Evolutionary conservation across 169 alveolate genomes (phyloP).

Genomic region (Eimeria maxima): DNA sequence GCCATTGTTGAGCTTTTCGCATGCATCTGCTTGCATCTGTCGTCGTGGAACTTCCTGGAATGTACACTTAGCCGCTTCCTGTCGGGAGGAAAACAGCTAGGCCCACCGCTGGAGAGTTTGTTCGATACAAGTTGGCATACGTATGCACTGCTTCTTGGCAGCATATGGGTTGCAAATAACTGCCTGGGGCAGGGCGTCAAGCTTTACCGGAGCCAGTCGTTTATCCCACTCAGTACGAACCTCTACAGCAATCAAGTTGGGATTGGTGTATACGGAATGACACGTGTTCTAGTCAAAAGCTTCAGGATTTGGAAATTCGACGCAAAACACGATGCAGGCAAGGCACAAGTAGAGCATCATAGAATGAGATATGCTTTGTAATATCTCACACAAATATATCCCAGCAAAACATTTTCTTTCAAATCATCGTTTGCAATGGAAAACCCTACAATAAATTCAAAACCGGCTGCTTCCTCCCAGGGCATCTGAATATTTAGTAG

Average conservation of each 20-base stretch:
- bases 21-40: not conserved
- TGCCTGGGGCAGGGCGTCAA: slow-evolving; percentile 39
- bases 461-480: slow-evolving; percentile 84
- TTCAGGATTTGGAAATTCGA: not conserved
- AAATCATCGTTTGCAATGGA: slow-evolving; percentile 92
- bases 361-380: not conserved
- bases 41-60: not conserved
- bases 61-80: too few relatives aligned
- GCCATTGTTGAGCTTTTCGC: not conserved
- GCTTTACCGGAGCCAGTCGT: slow-evolving; percentile 14
- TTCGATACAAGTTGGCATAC: not conserved
- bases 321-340: slow-evolving; percentile 39
- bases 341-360: too few relatives aligned
- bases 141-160: not conserved
- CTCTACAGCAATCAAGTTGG: slow-evolving; percentile 50
- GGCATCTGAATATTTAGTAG: not conserved
- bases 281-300: slow-evolving; percentile 49
- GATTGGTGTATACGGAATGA: slow-evolving; percentile 73
- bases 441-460: slow-evolving; percentile 92
- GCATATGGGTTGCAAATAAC: slow-evolving; percentile 37
- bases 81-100: not conserved
- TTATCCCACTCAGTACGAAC: not conserved
- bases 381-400: not conserved
- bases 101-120: too few relatives aligned
- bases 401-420: slow-evolving; percentile 95